Base-by-base conservation (phyloP, 768 basidiomycete genomes). In the Russula emetica region DNA sequence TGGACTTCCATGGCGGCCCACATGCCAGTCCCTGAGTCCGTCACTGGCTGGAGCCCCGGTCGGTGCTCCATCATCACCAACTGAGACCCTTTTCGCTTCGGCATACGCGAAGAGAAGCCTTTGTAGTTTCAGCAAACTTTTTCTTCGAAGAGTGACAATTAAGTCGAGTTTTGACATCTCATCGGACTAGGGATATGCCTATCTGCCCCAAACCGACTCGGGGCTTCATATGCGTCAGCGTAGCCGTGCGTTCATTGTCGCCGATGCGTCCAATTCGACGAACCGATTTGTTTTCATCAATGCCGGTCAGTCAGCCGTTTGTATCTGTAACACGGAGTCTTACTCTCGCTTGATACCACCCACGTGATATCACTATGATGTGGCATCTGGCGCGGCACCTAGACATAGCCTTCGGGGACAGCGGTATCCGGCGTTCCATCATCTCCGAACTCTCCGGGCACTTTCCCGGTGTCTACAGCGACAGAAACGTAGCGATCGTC, bases 361-460 rank as follows among this genome's bases (percentile, higher is more conserved):
- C 61, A 36, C 47, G 32, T 47, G 26, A 53, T 34, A 26, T 49
- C 47, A 36, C 40, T 4, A 20, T 49, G 32, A 30, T 52, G 11
- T 20, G 36, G 24, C n/a, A 20, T 55, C 36, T 26, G 28, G 6
- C 38, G 34, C 20, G 44, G 28, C 34, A 18, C 40, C 42, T 64
- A 85, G 90, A 92, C 71, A 89, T 90, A 56, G 87, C 84, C 47
- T 90, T 91, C 86, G 90, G 90, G 13, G 90, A 91, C 73, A 84
- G 82, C 3, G 90, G 88, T 28, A 76, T 90, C 42, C 85, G 89
- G 36, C 83, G 88, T 30, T 81, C 83, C 16, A 84, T 92, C 67
- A 80, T 92, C 32, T 71, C 78, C 5, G 74, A 80, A 45, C 79
- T 92, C 11, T 78, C 84, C 8, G 66, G 78, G 11, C 74, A 79